A percentile compares a stretch with the other conserved stretches of the same genome.
phyloP scores from a whole-genome alignment of 257 asterid genomes.

The Anisodus tanguticus region DNA sequence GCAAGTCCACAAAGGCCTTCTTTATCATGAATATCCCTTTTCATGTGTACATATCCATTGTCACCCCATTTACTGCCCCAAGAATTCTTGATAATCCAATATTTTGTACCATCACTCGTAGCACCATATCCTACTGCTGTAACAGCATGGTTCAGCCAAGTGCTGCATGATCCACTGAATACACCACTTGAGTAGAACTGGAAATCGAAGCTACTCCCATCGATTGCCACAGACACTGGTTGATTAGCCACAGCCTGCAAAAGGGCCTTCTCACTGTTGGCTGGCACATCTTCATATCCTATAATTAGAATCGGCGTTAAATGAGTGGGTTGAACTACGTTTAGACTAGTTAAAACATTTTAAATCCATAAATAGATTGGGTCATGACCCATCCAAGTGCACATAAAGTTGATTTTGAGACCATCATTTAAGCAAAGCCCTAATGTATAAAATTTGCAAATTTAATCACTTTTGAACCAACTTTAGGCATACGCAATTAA shows the following conservation, averaged over 20 bases:
- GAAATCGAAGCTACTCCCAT: slow-evolving; percentile 40
- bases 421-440: too few relatives aligned
- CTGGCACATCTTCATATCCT: slow-evolving; percentile 50
- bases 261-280: slow-evolving; percentile 45
- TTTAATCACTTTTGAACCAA: too few relatives aligned
- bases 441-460: too few relatives aligned
- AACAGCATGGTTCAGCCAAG: slow-evolving; percentile 49
- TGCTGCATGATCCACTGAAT: slow-evolving; percentile 42
- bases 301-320: background rate
- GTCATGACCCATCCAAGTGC: background rate
- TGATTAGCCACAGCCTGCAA: slow-evolving; percentile 48
- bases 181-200: slow-evolving; percentile 48
- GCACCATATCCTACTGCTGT: slow-evolving; percentile 49
- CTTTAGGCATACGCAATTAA: too few relatives aligned
- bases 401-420: too few relatives aligned
- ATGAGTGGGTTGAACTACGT: background rate
- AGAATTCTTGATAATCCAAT: slow-evolving; percentile 51
- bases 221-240: slow-evolving; percentile 50
- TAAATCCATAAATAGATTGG: background rate
- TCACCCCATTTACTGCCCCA: slow-evolving; percentile 57
- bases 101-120: slow-evolving; percentile 40
- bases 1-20: slow-evolving; percentile 54
- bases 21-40: slow-evolving; percentile 34
- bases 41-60: slow-evolving; percentile 45
- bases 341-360: background rate